Evolutionary conservation across 2,329 filamentous ascomycete species (phyloP).

Genomic region (Setomelanomma holmii): DNA sequence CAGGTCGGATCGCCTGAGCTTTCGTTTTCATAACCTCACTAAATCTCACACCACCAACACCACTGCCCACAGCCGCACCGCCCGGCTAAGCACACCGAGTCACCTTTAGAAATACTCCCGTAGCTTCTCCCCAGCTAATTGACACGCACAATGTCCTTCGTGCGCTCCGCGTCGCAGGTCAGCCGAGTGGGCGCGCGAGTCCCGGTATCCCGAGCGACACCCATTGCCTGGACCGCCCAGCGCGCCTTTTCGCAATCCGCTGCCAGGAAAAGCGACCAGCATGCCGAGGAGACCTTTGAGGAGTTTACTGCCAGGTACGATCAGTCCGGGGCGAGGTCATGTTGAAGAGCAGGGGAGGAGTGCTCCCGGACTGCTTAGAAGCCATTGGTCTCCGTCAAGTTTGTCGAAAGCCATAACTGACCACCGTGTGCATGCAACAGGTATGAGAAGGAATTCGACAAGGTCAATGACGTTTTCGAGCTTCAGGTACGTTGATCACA

Average conservation of each 20-base stretch:
- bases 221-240: constrained; percentile 43
- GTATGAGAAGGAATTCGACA: constrained; percentile 99
- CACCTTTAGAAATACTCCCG: constrained; percentile 19
- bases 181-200: constrained; percentile 41
- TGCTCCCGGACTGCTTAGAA: constrained; percentile 19
- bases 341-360: constrained; percentile 15
- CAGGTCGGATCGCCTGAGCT: constrained; percentile 30
- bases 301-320: constrained; percentile 95
- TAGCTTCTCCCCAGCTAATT: constrained; percentile 36
- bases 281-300: constrained; percentile 97
- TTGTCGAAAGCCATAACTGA: constrained; percentile 32
- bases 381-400: constrained; percentile 40
- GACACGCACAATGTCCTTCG: constrained; percentile 46
- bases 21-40: constrained; percentile 34
- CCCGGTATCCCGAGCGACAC: constrained; percentile 43
- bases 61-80: constrained; percentile 32
- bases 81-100: constrained; percentile 30
- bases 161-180: constrained; percentile 47
- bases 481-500: constrained; percentile 77
- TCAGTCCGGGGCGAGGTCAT: constrained; percentile 27
- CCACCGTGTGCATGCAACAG: constrained; percentile 59
- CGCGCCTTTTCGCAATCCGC: constrained; percentile 61
- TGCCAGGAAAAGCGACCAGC: constrained; percentile 57
- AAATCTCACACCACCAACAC: constrained; percentile 29
- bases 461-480: constrained; percentile 98